Base-by-base conservation (phyloP, 768 basidiomycete genomes). In the Leccinellum rugosiceps region DNA sequence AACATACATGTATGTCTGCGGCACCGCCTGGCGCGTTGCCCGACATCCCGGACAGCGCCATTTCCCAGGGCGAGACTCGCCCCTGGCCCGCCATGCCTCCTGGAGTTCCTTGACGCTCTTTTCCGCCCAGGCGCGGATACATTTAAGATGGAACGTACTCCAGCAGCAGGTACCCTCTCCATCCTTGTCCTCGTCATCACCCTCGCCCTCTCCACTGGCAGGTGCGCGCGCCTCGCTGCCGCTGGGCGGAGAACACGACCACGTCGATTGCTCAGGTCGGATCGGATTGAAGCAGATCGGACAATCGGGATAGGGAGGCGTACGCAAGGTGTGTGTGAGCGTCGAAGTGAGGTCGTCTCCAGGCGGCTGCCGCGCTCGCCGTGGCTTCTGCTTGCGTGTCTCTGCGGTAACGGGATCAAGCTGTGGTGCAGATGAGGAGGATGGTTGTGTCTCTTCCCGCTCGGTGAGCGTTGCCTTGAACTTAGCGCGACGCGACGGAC, bases 1-100 rank as follows among this genome's bases (percentile, higher is more conserved):
- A 14, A 35, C 63, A 44, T 65, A 89, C 87, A 80, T 80, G 67
- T 93, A 92, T 3, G 77, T 77, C 3, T 75, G 78, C 0, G 92
- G 90, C 1, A 88, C 82, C 2, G 72, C 72, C 49, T 80, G 80
- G n/a, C 94, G 77, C 56, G 85, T 86, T 1, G 85, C 83, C 65
- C 95, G 94, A 75, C 96, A 98, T 1, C 92, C 93, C 0, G 96
- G 96, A 71, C 96, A 98, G 52, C 88, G 79, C 96, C 96, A 98
- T 67, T 92, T 86, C 0, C 88, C 93, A 14, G 74, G 76, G 54
- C 79, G 77, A 11, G 82, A 78, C 63, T 90, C 86, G 8, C 90
- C 90, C 50, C 87, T 75, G 6, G 83, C 83, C 15, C 79, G 78
- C 86, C 83, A 92, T 0, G 89, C 94, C 50, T 85, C 88, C 56